Base-by-base conservation (phyloP, 2,329 filamentous ascomycete species). In the Cladosporium sp. region DNA sequence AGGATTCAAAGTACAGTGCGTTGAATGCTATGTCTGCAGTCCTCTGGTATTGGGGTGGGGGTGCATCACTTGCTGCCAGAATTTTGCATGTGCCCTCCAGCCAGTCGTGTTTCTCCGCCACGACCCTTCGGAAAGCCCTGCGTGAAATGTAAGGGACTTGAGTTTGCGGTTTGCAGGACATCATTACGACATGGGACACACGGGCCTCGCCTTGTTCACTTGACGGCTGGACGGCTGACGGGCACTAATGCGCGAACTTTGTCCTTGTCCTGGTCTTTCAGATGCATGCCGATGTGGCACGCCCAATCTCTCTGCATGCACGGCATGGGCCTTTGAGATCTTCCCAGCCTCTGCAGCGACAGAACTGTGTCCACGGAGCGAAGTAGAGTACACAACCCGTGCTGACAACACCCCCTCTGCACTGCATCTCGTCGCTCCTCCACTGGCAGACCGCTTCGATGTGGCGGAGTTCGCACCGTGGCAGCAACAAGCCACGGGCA, bases 281-380 rank as follows among this genome's bases (percentile, higher is more conserved):
- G 45, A 48, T 48, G 45, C 37, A 37, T 17, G 32, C 32, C 39
- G 45, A 48, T 48, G 45, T 22, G 43, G 32, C 45, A 41, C 37
- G 36, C 45, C 41, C 45, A 48, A n/a, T n/a, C n/a, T 41, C 45
- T 48, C 45, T 48, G 45, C 45, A 47, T 47, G 43, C 43, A 38
- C 27, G 9, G 37, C 37, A 17, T 36, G 32, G 32, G n/a, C 32
- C 32, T 17, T 9, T 5, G 22, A 27, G n/a, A n/a, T 36, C 8
- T 7, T n/a, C 13, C 32, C 32, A 36, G 32, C 6, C 32, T n/a
- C 13, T n/a, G 32, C 32, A 36, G 32, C 13, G 11, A 18, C 12
- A n/a, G 9, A 9, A 27, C 22, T 27, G 4, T 17, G 15, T 36
- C 12, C 32, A 7, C 13, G 15, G 13, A n/a, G 32, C 15, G 15